Conservation (phyloP, 2,329 filamentous ascomycete species). For the Fusarium sp. region DNA sequence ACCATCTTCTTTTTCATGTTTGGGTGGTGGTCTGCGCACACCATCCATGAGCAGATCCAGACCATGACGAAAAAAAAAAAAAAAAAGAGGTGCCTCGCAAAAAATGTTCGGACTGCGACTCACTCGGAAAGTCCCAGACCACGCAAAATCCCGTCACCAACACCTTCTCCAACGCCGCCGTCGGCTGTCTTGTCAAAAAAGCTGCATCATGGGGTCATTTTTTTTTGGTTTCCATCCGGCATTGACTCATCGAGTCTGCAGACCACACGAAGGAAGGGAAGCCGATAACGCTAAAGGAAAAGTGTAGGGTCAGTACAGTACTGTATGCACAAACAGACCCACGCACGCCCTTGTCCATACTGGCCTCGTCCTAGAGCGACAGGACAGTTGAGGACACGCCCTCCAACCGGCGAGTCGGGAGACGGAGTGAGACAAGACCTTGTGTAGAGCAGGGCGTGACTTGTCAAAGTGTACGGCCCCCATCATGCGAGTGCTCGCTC, state of each 20-base stretch:
- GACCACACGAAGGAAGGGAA: not conserved
- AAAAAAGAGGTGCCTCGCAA: not conserved
- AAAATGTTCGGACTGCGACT: not conserved
- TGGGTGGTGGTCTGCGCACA: not conserved
- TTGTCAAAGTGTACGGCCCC: slow-evolving; percentile 8
- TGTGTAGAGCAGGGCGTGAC: not conserved
- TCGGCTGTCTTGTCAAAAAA: slow-evolving; percentile 7
- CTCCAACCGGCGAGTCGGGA: not conserved
- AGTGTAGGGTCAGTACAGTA: not conserved
- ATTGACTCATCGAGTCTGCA: slow-evolving; percentile 40
- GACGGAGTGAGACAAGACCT: not conserved
- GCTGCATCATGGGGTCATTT: slow-evolving; percentile 35
- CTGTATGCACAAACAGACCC: not conserved
- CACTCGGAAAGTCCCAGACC: not conserved
- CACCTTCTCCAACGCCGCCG: slow-evolving; percentile 9
- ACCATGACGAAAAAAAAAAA: not conserved
- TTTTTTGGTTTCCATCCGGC: slow-evolving; percentile 22
- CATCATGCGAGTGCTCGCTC: slow-evolving; percentile 34
- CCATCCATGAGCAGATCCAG: slow-evolving; percentile 6
- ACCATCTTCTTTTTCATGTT: slow-evolving; percentile 6
- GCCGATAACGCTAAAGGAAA: not conserved
- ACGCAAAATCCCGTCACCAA: not conserved
- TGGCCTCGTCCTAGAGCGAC: slow-evolving; percentile 21
- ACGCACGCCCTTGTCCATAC: slow-evolving; percentile 1
- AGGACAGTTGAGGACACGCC: no score